phyloP scores from a whole-genome alignment of 139 green algal species.

The Gonium pectorale region DNA sequence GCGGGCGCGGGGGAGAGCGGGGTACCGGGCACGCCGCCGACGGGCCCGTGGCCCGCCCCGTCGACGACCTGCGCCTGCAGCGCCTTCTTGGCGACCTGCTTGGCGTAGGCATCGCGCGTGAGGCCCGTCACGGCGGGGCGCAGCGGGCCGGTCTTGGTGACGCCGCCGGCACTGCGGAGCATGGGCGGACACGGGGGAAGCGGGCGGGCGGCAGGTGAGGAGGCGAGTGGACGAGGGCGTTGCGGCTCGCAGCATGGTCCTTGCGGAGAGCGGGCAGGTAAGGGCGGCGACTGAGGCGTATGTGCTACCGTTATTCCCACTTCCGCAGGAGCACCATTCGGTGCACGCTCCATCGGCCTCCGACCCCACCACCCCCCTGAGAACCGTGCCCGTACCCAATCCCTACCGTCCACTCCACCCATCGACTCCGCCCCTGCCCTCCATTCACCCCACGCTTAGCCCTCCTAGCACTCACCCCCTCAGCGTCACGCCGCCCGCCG shows the following conservation, averaged over 20 bases:
- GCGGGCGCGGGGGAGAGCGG: neutral
- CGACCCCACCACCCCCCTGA: too few relatives aligned
- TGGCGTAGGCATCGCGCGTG: slow-evolving; percentile 24
- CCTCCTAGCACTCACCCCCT: slow-evolving; percentile 8
- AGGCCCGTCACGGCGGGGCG: slow-evolving; percentile 6
- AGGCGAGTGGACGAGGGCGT: too few relatives aligned
- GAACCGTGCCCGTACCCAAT: too few relatives aligned
- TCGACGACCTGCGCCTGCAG: slow-evolving; percentile 15
- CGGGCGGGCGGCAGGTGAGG: too few relatives aligned
- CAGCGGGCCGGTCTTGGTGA: slow-evolving; percentile 38
- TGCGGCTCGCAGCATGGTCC: too few relatives aligned
- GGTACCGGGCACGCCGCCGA: neutral
- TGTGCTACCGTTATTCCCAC: too few relatives aligned
- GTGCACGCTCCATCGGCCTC: too few relatives aligned
- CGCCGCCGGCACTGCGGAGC: slow-evolving; percentile 27
- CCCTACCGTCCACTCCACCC: too few relatives aligned
- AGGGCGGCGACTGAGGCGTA: too few relatives aligned
- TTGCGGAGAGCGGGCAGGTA: too few relatives aligned
- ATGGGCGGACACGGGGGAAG: too few relatives aligned
- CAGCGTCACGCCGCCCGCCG: slow-evolving; percentile 52
- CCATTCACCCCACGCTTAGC: neutral
- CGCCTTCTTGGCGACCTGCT: slow-evolving; percentile 32
- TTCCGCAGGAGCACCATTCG: too few relatives aligned
- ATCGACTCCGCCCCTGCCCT: neutral
- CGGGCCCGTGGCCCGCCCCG: neutral